Percentiles rank a stretch among this genome's conserved stretches.
Conservation (phyloP, 257 asterid species). For the Ilex aquifolium region DNA sequence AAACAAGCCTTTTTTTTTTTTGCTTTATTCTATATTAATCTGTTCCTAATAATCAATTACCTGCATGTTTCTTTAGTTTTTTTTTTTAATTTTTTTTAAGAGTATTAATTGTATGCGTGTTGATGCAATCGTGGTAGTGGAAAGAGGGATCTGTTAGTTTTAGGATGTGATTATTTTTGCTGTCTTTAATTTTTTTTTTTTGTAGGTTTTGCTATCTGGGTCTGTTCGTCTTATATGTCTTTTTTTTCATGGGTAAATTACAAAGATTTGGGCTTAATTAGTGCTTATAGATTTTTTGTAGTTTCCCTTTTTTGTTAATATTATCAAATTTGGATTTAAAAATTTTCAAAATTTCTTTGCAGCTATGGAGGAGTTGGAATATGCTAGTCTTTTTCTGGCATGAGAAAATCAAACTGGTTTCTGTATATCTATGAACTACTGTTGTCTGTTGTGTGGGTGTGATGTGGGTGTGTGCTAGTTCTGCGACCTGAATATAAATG, state of each 20-base stretch:
- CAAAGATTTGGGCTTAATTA: too few species aligned
- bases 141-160: slow-evolving; percentile 28
- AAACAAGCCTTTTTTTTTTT: slow-evolving; percentile 13
- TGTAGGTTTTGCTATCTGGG: not conserved
- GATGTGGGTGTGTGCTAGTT: too few species aligned
- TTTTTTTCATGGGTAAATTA: not conserved
- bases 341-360: too few species aligned
- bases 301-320: too few species aligned
- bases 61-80: not conserved
- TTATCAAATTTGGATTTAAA: too few species aligned
- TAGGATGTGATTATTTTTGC: not conserved
- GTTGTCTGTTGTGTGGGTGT: too few species aligned
- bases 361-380: too few species aligned
- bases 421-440: too few species aligned
- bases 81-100: not conserved
- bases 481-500: too few species aligned
- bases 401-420: too few species aligned
- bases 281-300: too few species aligned
- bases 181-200: not conserved
- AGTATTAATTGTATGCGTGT: not conserved
- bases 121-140: slow-evolving; percentile 17
- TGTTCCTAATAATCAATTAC: slow-evolving; percentile 6
- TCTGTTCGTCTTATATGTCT: not conserved
- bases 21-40: not conserved
- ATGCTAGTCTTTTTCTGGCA: too few species aligned